Base-by-base conservation (phyloP, 768 basidiomycete species). In the Amanita subjunquillea region DNA sequence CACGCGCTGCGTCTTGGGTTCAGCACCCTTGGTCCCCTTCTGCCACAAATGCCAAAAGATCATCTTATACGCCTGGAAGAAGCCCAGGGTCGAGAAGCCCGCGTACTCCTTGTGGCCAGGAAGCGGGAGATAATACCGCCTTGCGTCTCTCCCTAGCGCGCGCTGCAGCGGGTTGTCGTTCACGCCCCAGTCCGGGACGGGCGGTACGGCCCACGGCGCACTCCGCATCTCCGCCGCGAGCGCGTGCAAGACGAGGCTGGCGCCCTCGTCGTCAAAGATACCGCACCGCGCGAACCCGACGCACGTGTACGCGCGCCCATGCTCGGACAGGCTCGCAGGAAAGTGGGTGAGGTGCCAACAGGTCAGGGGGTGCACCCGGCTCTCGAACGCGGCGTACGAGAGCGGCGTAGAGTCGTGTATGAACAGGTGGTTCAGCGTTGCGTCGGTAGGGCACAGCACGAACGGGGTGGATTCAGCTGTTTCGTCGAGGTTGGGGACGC, bases 261-360 rank as follows among this genome's bases (percentile, higher is more conserved):
- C 70, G 17, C 72, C 73, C 25, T 67, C 59, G 27, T 68, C 74
- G 50, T 74, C 73, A 45, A 74, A 71, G 5, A 74, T 55, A 1
- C 72, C 73, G 58, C 72, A 72, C 15, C 65, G 69, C 15, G 72
- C 61, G 55, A 75, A 70, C 2, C 74, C 72, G 40, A 75, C 68
- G 34, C 69, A 69, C 3, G 68, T 69, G 50, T 72, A 67, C 8
- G 63, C 50, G 3, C 57, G 55, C 3, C 57, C 63, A 20, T 60
- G 58, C n/a, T 64, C 60, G 1, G 55, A 58, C 6, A 56, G 43
- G 8, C 62, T 59, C 3, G 69, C 57, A 4, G 70, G 72, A 55
- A 74, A 71, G 46, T 69, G 64, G 6, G 68, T 69, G n/a, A 75
- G 38, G 41, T 74, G 72, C 72, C 72, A 74, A 56, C 67, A 72